Percentiles rank a stretch among this genome's conserved stretches.
Evolutionary conservation across 2,329 filamentous ascomycete species (phyloP).

Genomic region (Furcasterigmium furcatum): DNA sequence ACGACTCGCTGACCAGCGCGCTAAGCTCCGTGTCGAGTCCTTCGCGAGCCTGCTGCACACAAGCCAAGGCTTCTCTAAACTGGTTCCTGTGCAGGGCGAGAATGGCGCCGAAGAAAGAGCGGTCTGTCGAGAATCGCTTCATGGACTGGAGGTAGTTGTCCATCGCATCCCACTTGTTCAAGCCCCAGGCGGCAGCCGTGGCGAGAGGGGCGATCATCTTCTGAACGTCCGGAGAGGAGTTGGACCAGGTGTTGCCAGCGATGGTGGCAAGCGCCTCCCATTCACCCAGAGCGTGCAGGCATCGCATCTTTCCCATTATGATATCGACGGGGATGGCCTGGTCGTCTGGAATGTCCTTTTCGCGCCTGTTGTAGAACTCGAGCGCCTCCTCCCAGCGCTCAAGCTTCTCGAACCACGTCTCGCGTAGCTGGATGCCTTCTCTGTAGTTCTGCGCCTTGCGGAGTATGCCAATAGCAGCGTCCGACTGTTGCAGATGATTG

Average conservation of each 20-base stretch:
- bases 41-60: constrained; percentile 89
- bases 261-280: constrained; percentile 91
- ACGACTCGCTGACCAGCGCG: constrained; percentile 95
- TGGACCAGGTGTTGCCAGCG: constrained; percentile 90
- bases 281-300: constrained; percentile 92
- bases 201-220: constrained; percentile 89
- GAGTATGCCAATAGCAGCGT: constrained; percentile 96
- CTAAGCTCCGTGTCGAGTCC: constrained; percentile 94
- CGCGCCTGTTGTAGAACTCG: constrained; percentile 84
- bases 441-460: constrained; percentile 94
- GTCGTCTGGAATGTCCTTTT: constrained; percentile 61
- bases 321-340: constrained; percentile 75
- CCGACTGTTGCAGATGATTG: constrained; percentile 97
- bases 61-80: constrained; percentile 84
- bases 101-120: constrained; percentile 97
- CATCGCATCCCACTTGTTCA: constrained; percentile 97
- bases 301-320: constrained; percentile 99
- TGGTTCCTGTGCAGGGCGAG: constrained; percentile 93
- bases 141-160: constrained; percentile 94
- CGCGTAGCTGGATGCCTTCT: constrained; percentile 87
- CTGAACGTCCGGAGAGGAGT: constrained; percentile 82
- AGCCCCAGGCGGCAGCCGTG: constrained; percentile 92
- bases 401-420: constrained; percentile 98
- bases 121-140: constrained; percentile 88
- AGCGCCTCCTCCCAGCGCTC: constrained; percentile 98